Conservation (phyloP, 1,284 basidiomycete species). For the Cryptococcus sp. region DNA sequence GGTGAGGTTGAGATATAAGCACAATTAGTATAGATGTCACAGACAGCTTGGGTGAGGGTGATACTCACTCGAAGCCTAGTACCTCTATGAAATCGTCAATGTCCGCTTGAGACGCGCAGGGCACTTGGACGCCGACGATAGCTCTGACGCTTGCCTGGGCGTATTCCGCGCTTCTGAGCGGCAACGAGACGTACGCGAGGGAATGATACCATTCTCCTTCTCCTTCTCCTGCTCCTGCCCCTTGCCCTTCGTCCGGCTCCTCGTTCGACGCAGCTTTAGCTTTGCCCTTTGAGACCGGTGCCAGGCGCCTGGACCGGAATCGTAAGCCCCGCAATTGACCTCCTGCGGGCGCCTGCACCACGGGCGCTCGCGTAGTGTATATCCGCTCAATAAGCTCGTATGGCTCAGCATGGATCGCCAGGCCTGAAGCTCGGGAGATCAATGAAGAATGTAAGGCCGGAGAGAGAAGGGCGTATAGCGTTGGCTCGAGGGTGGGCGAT, state of each 20-base stretch:
- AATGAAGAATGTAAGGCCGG: constrained; percentile 24
- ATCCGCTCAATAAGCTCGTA: constrained; percentile 32
- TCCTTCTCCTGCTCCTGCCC: constrained; percentile 5
- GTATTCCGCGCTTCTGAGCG: constrained; percentile 40
- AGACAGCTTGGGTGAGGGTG: not conserved
- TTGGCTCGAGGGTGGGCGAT: constrained; percentile 28
- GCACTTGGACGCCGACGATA: constrained; percentile 34
- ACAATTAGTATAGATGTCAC: too few species aligned
- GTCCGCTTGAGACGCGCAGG: constrained; percentile 23
- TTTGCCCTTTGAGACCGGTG: not conserved
- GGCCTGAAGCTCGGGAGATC: constrained; percentile 36
- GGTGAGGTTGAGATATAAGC: not conserved
- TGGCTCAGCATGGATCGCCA: constrained; percentile 31
- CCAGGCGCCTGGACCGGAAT: constrained; percentile 14
- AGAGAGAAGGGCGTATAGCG: constrained; percentile 41
- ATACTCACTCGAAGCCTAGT: constrained; percentile 43
- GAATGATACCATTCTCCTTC: constrained; percentile 16
- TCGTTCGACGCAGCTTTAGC: not conserved
- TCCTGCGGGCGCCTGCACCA: constrained; percentile 21
- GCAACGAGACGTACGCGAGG: constrained; percentile 36
- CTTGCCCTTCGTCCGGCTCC: not conserved
- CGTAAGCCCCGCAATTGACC: constrained; percentile 32
- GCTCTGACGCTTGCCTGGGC: constrained; percentile 39
- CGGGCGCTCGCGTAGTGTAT: constrained; percentile 34
- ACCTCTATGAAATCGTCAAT: constrained; percentile 39